These are phyloP conservation scores for Rhynchosporium secalis DNA, from an alignment of 2,329 filamentous ascomycete genomes.

Conservation along the genomic window DNA sequence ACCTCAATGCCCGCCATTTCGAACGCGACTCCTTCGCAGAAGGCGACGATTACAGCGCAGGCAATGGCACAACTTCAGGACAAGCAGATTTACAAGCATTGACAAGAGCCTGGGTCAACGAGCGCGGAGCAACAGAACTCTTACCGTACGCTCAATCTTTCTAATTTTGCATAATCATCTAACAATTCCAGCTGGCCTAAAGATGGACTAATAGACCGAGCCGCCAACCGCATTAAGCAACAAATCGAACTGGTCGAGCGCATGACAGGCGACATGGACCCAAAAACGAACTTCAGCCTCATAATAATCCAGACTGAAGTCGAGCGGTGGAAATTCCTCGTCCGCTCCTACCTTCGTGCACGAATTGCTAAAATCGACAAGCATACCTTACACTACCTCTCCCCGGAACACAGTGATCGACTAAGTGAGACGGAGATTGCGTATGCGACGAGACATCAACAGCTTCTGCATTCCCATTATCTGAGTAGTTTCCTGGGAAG, in stretches of 20 bases:
- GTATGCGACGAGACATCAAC: slow-evolving; percentile 83
- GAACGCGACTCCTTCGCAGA: slow-evolving; percentile 47
- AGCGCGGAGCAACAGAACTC: slow-evolving; percentile 87
- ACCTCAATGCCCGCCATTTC: slow-evolving; percentile 60
- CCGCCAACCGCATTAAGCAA: slow-evolving; percentile 68
- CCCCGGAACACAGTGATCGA: slow-evolving; percentile 54
- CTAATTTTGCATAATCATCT: slow-evolving; percentile 11
- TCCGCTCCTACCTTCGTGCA: slow-evolving; percentile 78
- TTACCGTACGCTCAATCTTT: slow-evolving; percentile 60
- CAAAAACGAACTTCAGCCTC: slow-evolving; percentile 86
- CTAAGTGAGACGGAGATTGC: slow-evolving; percentile 76
- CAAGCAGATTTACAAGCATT: slow-evolving; percentile 75
- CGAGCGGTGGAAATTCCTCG: slow-evolving; percentile 88
- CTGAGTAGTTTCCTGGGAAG: slow-evolving; percentile 77
- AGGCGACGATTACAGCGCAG: slow-evolving; percentile 34
- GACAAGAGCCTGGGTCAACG: slow-evolving; percentile 90
- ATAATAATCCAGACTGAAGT: slow-evolving; percentile 97
- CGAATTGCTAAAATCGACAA: slow-evolving; percentile 88
- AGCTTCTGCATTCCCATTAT: slow-evolving; percentile 82
- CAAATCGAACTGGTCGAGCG: slow-evolving; percentile 73
- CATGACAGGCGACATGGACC: slow-evolving; percentile 82
- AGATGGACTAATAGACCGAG: slow-evolving; percentile 75
- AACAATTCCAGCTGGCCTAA: slow-evolving; percentile 57
- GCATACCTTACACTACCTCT: slow-evolving; percentile 73
- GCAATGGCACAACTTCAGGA: slow-evolving; percentile 67